Conservation (phyloP, 2,329 filamentous ascomycete species). For the Aureobasidium sp. region DNA sequence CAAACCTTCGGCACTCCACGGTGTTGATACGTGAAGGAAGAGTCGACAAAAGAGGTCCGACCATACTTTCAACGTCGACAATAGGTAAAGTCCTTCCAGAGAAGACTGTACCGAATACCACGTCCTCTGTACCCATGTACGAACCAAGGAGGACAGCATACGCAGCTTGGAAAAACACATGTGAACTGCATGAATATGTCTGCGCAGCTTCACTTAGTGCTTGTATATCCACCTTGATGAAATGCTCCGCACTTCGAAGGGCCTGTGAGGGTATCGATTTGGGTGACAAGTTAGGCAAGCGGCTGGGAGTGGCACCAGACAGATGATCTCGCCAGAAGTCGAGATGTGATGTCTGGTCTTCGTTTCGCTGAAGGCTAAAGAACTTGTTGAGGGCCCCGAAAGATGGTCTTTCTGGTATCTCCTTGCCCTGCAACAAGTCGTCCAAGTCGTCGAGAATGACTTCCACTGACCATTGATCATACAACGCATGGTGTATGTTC, state of each 20-base stretch:
- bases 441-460: constrained; percentile 65
- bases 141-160: constrained; percentile 56
- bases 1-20: constrained; percentile 40
- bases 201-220: background rate
- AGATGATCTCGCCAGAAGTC: constrained; percentile 66
- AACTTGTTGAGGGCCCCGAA: constrained; percentile 47
- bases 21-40: constrained; percentile 63
- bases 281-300: constrained; percentile 52
- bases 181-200: constrained; percentile 47
- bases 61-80: constrained; percentile 58
- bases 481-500: constrained; percentile 72
- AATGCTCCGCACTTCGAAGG: background rate
- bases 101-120: constrained; percentile 69
- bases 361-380: constrained; percentile 18
- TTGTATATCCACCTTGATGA: background rate
- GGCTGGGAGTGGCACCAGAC: constrained; percentile 43
- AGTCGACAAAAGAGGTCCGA: constrained; percentile 73
- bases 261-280: constrained; percentile 14
- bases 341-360: constrained; percentile 32
- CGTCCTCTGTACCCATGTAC: constrained; percentile 56
- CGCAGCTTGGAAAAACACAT: constrained; percentile 69
- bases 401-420: constrained; percentile 39
- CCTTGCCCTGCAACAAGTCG: constrained; percentile 34
- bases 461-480: constrained; percentile 83
- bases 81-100: constrained; percentile 74